Evolutionary conservation across 495 filamentous ascomycete species (phyloP), one percentile per base, ranked within the genome.

Genomic region (Aspergillus incahuasiensis): DNA sequence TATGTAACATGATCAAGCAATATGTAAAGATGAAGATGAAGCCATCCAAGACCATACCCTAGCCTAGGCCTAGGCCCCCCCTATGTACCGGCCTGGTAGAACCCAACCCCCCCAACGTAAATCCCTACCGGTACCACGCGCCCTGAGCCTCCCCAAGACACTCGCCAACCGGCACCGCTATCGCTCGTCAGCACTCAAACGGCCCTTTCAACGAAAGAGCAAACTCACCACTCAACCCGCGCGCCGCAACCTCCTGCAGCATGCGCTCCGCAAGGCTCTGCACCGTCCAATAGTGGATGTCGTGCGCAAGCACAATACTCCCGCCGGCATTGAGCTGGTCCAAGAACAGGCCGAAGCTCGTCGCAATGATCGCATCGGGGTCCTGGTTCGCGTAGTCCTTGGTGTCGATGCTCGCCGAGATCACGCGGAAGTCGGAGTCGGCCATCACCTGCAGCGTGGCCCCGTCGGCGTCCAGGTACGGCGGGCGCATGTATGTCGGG

Each of bases 401-500:
- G 6, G 77, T 78, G 47, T 79, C 73, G 35, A 78, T 66, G 35
- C 74, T 73, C 1, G 73, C 65, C 15, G 61, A 50, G 46, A 79
- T 73, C 5, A 78, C 65, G 44, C 74, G 71, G 57, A 79, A 80
- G 1, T 62, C 66, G 8, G 79, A 63, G 2, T 60, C 63, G 3
- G 58, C 38, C 72, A 80, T 64, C 2, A 55, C 56, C 5, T 38
- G 13, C 1, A 72, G 38, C 6, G 73, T 73, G 15, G 45, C 46
- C 28, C 43, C 59, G 53, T 61, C 68, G 55, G 64, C 65, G 15
- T 59, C 55, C 11, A 79, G 65, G 53, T 68, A 80, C 0, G 77
- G 77, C 2, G 73, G 64, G 20, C 77, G 65, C 62, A 91, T 90
- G 67, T 92, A 94, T 4, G 85, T 83, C 1, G 89, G 89, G 63